Evolutionary conservation across 2,329 filamentous ascomycete genomes (phyloP).

Genomic region (Xylaria arbuscula): DNA sequence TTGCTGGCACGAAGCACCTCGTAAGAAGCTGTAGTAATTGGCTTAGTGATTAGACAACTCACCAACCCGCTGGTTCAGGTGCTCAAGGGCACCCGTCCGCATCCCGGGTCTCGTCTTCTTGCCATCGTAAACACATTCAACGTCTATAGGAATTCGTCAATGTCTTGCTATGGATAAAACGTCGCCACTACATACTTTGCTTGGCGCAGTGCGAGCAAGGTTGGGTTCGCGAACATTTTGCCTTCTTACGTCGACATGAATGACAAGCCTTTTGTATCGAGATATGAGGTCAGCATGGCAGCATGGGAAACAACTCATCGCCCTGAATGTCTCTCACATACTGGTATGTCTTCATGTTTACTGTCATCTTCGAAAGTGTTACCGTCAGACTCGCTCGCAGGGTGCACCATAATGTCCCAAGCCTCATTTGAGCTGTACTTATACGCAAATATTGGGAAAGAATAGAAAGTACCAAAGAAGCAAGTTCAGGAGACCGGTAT

Average conservation of each 20-base stretch:
- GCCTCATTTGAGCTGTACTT: too few species aligned
- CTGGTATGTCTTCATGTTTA: constrained; percentile 7
- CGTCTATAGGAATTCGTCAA: constrained; percentile 32
- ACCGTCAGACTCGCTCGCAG: constrained; percentile 10
- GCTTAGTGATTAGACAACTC: constrained; percentile 37
- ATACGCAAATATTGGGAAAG: neutral
- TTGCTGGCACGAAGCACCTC: constrained; percentile 27
- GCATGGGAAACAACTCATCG: neutral
- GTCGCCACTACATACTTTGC: constrained; percentile 43
- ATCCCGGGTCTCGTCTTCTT: constrained; percentile 51
- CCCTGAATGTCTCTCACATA: neutral
- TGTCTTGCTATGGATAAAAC: neutral
- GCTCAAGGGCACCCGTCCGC: constrained; percentile 51
- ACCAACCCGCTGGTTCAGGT: constrained; percentile 50
- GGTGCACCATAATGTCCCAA: constrained; percentile 1
- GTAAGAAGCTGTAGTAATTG: constrained; percentile 17
- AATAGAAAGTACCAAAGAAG: too few species aligned
- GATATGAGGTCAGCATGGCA: neutral
- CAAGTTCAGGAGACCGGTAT: too few species aligned
- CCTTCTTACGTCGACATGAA: constrained; percentile 58
- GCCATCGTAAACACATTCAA: constrained; percentile 52
- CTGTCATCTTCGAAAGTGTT: constrained; percentile 6
- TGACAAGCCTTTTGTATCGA: constrained; percentile 48
- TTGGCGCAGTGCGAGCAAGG: constrained; percentile 57
- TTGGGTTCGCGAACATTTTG: constrained; percentile 56